Evolutionary conservation across 108 stramenopile species (phyloP).

Genomic region (Cyclotella choctawhatcheeana): DNA sequence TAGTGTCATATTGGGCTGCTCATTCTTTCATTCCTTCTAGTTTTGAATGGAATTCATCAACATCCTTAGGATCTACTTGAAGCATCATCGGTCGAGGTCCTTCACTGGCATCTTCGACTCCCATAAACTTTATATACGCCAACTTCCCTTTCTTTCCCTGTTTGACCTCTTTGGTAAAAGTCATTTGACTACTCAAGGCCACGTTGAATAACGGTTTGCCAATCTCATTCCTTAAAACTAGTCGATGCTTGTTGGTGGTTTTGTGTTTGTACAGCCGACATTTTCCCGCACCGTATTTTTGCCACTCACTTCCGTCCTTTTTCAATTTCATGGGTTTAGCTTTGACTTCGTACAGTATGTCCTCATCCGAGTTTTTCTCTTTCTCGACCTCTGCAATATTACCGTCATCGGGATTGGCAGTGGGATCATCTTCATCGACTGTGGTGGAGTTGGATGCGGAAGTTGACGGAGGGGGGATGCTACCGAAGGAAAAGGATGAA

Average conservation of each 20-base stretch:
- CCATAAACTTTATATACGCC: conserved; percentile 14
- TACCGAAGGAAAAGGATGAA: conserved; percentile 35
- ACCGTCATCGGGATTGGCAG: conserved; percentile 50
- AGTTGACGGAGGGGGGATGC: conserved; percentile 15
- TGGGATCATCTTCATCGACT: conserved; percentile 45
- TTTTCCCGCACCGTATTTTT: conserved; percentile 32
- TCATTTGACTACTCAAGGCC: conserved; percentile 20
- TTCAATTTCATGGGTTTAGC: conserved; percentile 39
- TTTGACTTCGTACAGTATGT: conserved; percentile 33
- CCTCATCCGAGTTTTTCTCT: conserved; percentile 43
- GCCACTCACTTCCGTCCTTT: conserved; percentile 33
- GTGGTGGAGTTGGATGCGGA: not conserved
- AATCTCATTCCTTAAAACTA: conserved; percentile 42
- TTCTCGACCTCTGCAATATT: conserved; percentile 33
- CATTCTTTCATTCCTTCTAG: conserved; percentile 7
- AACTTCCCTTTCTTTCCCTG: conserved; percentile 18
- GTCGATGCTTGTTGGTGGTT: conserved; percentile 31
- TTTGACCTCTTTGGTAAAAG: conserved; percentile 4
- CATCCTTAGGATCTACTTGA: not conserved
- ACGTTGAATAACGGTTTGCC: conserved; percentile 50
- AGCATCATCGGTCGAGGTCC: not conserved
- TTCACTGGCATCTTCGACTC: not conserved
- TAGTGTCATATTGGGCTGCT: not conserved
- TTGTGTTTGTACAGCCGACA: conserved; percentile 48
- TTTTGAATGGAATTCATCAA: not conserved